Evolutionary conservation across 768 basidiomycete species (phyloP).

Genomic region (Calocybe cyanea): DNA sequence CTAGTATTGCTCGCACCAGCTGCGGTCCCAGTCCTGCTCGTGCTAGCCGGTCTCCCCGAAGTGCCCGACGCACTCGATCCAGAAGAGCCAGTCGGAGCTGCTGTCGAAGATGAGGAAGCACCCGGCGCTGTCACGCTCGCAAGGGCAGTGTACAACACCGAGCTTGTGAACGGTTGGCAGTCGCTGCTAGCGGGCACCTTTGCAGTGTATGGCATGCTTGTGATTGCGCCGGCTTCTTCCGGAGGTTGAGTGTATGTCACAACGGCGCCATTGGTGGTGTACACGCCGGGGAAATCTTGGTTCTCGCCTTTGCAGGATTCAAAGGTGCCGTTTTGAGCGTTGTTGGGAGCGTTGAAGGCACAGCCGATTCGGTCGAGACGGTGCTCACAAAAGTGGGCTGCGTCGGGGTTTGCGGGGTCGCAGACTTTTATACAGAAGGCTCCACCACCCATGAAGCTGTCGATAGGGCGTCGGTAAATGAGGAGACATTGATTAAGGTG

Average conservation of each 20-base stretch:
- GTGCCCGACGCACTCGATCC: neutral
- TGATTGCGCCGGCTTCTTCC: slow-evolving; percentile 32
- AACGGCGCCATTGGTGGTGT: slow-evolving; percentile 33
- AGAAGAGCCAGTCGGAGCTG: neutral
- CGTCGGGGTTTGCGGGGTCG: slow-evolving; percentile 43
- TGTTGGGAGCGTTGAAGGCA: slow-evolving; percentile 56
- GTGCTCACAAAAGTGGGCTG: slow-evolving; percentile 50
- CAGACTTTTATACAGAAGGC: slow-evolving; percentile 60
- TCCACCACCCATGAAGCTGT: slow-evolving; percentile 53
- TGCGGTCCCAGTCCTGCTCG: slow-evolving; percentile 8
- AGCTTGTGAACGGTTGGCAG: slow-evolving; percentile 28
- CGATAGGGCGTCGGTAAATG: too few species aligned
- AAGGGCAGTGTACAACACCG: slow-evolving; percentile 26
- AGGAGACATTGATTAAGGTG: neutral
- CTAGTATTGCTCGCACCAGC: slow-evolving; percentile 10
- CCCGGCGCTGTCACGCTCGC: slow-evolving; percentile 13
- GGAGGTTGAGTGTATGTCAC: slow-evolving; percentile 39
- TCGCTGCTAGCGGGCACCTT: slow-evolving; percentile 33
- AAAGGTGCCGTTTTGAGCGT: slow-evolving; percentile 48
- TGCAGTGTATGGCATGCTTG: slow-evolving; percentile 34
- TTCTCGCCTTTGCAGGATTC: slow-evolving; percentile 50
- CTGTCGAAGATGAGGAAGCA: neutral
- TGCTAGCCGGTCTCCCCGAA: slow-evolving; percentile 3
- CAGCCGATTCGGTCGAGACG: slow-evolving; percentile 72
- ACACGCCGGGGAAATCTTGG: slow-evolving; percentile 28